These are phyloP conservation scores for Lavandula angustifolia DNA, from an alignment of 257 asterid species.

Conservation along the genomic window DNA sequence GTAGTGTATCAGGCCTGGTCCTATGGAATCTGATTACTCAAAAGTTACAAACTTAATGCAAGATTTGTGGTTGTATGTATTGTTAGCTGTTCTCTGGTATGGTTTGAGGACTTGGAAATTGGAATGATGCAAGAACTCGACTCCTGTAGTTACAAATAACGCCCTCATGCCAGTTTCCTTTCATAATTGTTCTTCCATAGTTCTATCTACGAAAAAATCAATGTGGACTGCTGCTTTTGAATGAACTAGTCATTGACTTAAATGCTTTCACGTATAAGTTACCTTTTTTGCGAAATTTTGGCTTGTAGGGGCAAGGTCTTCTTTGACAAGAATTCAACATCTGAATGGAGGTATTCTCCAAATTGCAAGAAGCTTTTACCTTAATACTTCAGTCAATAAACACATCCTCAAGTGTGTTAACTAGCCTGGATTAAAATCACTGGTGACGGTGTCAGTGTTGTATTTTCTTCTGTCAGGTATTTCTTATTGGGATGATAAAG, in stretches of 20 bases:
- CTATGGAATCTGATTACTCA: background rate
- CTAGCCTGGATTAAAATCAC: conserved; percentile 10
- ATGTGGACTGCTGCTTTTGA: conserved; percentile 5
- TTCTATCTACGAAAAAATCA: background rate
- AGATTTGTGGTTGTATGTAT: background rate
- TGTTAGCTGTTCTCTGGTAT: background rate
- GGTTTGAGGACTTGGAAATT: background rate
- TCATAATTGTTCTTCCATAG: conserved; percentile 9
- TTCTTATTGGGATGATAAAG: conserved; percentile 71
- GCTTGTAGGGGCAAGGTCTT: conserved; percentile 49
- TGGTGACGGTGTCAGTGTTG: background rate
- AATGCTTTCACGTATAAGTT: background rate
- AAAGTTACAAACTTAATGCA: background rate
- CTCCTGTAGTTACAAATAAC: background rate
- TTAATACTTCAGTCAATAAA: conserved; percentile 7
- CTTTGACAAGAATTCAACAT: conserved; percentile 51
- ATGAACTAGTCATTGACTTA: conserved; percentile 9
- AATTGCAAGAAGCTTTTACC: conserved; percentile 37
- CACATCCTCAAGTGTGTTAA: background rate
- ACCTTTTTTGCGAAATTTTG: conserved; percentile 17
- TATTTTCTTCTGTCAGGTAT: conserved; percentile 48
- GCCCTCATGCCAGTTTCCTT: conserved; percentile 12
- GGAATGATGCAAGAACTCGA: background rate
- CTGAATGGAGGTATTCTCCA: conserved; percentile 35
- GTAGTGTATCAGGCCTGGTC: conserved; percentile 2